Base-by-base conservation (phyloP, 192 early-diverging fungal species). In the Coemansia sp. region DNA sequence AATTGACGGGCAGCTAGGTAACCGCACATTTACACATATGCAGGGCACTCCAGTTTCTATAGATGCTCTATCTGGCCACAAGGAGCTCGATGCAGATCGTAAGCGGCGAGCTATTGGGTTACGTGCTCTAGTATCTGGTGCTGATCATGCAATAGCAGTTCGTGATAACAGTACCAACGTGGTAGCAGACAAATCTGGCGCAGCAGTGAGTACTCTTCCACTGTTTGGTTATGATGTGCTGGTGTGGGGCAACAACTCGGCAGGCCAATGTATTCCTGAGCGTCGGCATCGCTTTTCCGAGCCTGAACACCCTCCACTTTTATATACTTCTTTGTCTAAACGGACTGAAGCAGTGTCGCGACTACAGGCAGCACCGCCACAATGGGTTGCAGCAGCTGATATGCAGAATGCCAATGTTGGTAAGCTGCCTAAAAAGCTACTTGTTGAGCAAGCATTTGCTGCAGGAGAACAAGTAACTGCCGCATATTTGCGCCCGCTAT, bases 1-100 rank as follows among this genome's bases (percentile, higher is more conserved):
- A 5, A 74, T 74, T 28, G 59, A 74, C 37, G 71, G 71, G 15
- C 71, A 74, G 50, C 65, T 74, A 13, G 71, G 71, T 1, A 59
- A 49, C 26, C 61, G 71, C 1, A 45, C 60, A 6, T 26, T 74
- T 21, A 37, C 60, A 13, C 71, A 74, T 55, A 59, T 68, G 31
- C 71, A 68, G 43, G 71, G 71, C 18, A 42, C 12, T 0, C 59
- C 63, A 1, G 48, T 50, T 2, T 35, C 35, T 0, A 40, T 74
- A 0, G 2, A 50, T 12, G 52, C 53, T 0, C 45, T 74, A 3
- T 74, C 71, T 1, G 57, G 39, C 26, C 52, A 39, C 19, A 36
- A 57, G 14, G 71, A 74, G 23, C 57, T 40, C 19, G 61, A 64
- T 23, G 23, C 21, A 3, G n/a, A 40, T 0, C 28, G 50, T 21